phyloP scores from a whole-genome alignment of 2,329 filamentous ascomycete genomes.

The Cladosporium sp. region DNA sequence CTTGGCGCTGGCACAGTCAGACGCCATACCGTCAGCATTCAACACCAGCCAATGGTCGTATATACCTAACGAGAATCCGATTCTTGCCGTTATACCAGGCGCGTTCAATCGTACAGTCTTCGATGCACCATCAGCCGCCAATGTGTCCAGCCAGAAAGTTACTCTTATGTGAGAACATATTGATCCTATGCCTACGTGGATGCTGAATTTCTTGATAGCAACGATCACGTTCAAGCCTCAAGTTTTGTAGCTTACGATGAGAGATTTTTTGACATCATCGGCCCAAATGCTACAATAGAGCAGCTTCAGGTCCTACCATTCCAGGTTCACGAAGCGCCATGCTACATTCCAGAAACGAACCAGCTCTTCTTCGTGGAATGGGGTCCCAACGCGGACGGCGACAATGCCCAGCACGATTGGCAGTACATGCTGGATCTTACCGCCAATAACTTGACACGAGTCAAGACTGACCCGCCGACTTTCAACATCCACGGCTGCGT shows the following conservation, averaged over 20 bases:
- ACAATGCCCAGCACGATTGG: constrained; percentile 9
- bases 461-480: constrained; percentile 20
- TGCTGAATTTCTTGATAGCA: neutral
- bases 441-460: constrained; percentile 5
- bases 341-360: constrained; percentile 24
- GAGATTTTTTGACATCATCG: constrained; percentile 25
- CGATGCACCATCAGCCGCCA: constrained; percentile 3
- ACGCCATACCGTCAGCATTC: neutral
- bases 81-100: constrained; percentile 5
- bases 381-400: neutral
- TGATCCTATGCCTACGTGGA: too few species aligned
- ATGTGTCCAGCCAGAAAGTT: constrained; percentile 1
- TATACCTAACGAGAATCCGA: constrained; percentile 3
- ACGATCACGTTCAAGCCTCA: constrained; percentile 17
- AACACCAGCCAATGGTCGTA: neutral
- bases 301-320: constrained; percentile 21
- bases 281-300: constrained; percentile 22
- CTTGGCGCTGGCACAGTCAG: neutral
- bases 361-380: constrained; percentile 20
- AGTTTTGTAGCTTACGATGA: constrained; percentile 26
- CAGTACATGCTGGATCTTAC: constrained; percentile 13
- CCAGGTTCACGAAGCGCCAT: constrained; percentile 25
- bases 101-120: constrained; percentile 8
- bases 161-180: neutral
- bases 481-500: constrained; percentile 25